Conservation (phyloP, 441 rosid species). For the Eutrema salsugineum region DNA sequence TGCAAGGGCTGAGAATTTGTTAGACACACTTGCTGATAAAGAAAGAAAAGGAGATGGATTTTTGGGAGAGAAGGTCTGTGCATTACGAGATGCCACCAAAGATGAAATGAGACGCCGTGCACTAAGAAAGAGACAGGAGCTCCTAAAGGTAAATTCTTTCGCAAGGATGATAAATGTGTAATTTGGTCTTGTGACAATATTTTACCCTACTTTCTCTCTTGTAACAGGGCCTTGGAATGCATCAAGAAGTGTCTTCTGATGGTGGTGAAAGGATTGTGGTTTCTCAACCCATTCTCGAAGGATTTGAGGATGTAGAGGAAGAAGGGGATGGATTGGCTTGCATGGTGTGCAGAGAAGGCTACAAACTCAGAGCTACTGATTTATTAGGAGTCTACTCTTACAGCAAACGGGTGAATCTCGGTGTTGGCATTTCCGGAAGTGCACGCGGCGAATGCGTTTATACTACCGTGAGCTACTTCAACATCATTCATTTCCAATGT, state of each 20-base stretch:
- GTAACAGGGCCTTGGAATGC: conserved; percentile 90
- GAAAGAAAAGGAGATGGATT: conserved; percentile 98
- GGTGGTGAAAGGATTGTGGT: conserved; percentile 98
- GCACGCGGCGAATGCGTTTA: conserved; percentile 99
- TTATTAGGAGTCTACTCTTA: conserved; percentile 90
- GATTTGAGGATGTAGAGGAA: conserved; percentile 97
- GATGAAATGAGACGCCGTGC: conserved; percentile 99
- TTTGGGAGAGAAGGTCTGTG: conserved; percentile 74
- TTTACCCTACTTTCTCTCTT: conserved; percentile 20
- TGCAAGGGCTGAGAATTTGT: conserved; percentile 97
- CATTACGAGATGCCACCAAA: conserved; percentile 86
- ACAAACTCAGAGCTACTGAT: conserved; percentile 96
- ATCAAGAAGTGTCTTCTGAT: conserved; percentile 81
- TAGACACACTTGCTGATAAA: conserved; percentile 91
- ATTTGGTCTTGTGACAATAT: conserved; percentile 7
- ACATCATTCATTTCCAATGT: conserved; percentile 98
- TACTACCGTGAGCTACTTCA: conserved; percentile 97
- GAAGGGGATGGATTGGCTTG: conserved; percentile 99
- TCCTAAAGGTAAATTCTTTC: conserved; percentile 71
- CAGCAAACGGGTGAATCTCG: conserved; percentile 97
- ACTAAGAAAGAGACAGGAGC: conserved; percentile 78
- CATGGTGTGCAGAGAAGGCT: conserved; percentile 99
- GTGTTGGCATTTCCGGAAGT: conserved; percentile 92
- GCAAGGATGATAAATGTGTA: neutral
- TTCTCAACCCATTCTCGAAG: conserved; percentile 85